Percentiles rank a stretch among this genome's conserved stretches.
phyloP scores from a whole-genome alignment of 106 monocot genomes.

The Phalaenopsis aphrodite region DNA sequence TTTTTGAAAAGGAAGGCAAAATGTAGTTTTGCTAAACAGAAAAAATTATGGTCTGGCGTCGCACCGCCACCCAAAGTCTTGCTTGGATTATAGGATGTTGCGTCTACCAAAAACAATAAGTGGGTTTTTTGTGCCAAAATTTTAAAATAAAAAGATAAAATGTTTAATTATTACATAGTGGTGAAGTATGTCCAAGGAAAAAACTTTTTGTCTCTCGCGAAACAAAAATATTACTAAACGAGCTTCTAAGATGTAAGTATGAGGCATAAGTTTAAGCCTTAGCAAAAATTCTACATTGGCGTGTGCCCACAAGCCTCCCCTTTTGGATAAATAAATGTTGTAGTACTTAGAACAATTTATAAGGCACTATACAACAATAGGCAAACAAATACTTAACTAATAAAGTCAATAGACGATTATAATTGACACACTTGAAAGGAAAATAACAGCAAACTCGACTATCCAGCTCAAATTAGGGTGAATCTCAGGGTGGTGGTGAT shows the following conservation, averaged over 20 bases:
- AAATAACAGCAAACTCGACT: no score
- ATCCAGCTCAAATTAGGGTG: no score
- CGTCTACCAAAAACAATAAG: neutral
- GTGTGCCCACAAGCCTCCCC: neutral
- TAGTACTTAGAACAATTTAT: neutral
- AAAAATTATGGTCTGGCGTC: no score
- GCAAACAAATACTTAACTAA: no score
- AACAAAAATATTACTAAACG: neutral
- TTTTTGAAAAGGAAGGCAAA: no score
- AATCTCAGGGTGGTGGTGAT: no score
- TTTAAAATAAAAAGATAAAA: neutral
- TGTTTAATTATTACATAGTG: neutral
- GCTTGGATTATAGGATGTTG: neutral
- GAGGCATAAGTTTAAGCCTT: no score
- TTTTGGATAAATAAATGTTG: neutral
- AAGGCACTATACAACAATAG: neutral
- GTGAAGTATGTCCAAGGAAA: neutral
- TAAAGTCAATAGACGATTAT: no score
- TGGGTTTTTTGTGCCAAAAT: neutral
- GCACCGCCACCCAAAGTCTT: neutral
- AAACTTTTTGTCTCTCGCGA: neutral
- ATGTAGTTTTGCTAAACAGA: no score
- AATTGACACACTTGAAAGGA: no score
- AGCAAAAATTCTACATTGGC: neutral
- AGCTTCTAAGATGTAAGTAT: no score